Evolutionary conservation across 192 early-diverging fungal genomes (phyloP).

Genomic region (Tieghemiomyces parasiticus): DNA sequence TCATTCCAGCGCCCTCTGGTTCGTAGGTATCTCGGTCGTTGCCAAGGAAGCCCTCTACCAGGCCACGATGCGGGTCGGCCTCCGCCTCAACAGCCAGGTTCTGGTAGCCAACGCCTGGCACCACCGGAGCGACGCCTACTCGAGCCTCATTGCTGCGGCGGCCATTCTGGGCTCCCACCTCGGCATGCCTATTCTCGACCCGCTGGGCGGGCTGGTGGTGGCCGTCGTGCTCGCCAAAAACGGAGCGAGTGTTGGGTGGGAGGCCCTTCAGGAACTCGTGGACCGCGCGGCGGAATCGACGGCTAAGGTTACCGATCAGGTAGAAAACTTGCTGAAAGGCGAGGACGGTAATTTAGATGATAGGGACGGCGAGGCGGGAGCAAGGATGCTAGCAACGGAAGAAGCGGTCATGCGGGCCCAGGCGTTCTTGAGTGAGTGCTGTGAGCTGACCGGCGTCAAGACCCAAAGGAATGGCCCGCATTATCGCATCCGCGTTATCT

Average conservation of each 20-base stretch:
- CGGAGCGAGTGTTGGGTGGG: conserved; percentile 33
- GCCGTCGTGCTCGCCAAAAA: conserved; percentile 52
- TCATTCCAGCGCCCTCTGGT: conserved; percentile 53
- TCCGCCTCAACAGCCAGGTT: conserved; percentile 44
- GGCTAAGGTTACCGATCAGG: conserved; percentile 15
- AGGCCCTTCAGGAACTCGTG: conserved; percentile 32
- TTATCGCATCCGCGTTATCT: no score
- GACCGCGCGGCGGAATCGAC: conserved; percentile 25
- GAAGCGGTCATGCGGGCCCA: no score
- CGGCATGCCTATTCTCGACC: conserved; percentile 56
- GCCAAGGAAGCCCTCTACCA: conserved; percentile 67
- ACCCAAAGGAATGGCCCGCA: no score
- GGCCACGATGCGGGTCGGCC: conserved; percentile 49
- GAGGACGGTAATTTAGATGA: conserved; percentile 6
- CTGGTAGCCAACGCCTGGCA: conserved; percentile 80
- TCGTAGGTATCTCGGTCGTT: conserved; percentile 46
- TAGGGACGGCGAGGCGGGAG: no score
- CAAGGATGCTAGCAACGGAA: no score
- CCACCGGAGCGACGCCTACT: conserved; percentile 63
- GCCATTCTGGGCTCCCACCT: conserved; percentile 59
- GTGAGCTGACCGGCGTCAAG: no score
- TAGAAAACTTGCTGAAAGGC: conserved; percentile 13
- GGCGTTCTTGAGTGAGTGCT: no score
- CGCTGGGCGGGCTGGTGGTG: conserved; percentile 59
- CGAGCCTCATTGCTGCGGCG: conserved; percentile 51